A percentile compares a stretch with the other conserved stretches of the same genome.
These are phyloP conservation scores for Lactarius indigo DNA, from an alignment of 768 basidiomycete species.

Conservation along the genomic window DNA sequence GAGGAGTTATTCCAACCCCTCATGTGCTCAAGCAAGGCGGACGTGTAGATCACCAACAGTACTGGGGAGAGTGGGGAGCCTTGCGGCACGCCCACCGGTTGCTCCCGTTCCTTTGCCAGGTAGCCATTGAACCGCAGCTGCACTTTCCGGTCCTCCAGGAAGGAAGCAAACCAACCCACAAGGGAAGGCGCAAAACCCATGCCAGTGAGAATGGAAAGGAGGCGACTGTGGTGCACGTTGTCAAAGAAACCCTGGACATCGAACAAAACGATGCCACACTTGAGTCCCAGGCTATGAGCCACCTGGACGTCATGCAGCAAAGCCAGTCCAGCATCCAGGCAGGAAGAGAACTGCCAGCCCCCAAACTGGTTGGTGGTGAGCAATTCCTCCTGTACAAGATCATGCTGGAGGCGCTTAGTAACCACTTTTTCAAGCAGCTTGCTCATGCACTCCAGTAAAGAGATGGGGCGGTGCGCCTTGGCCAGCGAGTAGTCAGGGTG, in stretches of 20 bases:
- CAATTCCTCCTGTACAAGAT: constrained; percentile 33
- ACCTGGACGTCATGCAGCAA: background rate
- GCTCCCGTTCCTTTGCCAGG: too few relatives aligned
- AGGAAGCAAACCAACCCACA: too few relatives aligned
- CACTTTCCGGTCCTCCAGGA: too few relatives aligned
- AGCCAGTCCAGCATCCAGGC: constrained; percentile 37
- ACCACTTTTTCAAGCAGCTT: constrained; percentile 30
- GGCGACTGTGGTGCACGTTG: background rate
- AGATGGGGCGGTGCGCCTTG: constrained; percentile 38
- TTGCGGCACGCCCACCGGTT: background rate
- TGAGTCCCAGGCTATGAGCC: constrained; percentile 28
- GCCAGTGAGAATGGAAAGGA: too few relatives aligned
- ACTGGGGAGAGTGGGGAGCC: background rate
- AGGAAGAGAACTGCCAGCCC: constrained; percentile 32
- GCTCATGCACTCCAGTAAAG: constrained; percentile 31
- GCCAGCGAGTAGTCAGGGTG: constrained; percentile 34
- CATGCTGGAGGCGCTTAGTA: constrained; percentile 33
- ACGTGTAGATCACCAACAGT: background rate
- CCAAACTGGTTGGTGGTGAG: too few relatives aligned
- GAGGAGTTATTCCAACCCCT: background rate
- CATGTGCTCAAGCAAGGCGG: background rate
- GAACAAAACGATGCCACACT: constrained; percentile 33
- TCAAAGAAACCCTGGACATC: constrained; percentile 36
- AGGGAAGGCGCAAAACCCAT: too few relatives aligned
- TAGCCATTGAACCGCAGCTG: too few relatives aligned